Evolutionary conservation across 176 grass and related monocot genomes (phyloP).

Genomic region (Elaeis guineensis): DNA sequence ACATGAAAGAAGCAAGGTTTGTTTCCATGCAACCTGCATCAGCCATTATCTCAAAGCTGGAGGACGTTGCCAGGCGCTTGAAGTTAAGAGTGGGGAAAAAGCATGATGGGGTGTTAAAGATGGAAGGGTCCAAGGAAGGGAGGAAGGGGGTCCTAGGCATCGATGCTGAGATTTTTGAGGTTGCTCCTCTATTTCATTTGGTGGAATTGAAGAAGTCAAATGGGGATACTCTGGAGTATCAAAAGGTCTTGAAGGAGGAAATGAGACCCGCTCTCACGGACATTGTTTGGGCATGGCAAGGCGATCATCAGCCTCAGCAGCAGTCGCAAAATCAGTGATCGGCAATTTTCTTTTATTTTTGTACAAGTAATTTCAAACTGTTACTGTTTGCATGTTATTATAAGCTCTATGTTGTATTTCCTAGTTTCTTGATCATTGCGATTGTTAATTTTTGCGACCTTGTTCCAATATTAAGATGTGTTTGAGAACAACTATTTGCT

Average conservation of each 20-base stretch:
- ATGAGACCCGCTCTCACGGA: constrained; percentile 76
- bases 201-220: constrained; percentile 76
- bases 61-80: constrained; percentile 51
- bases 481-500: no score
- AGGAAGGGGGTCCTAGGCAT: constrained; percentile 75
- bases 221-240: constrained; percentile 80
- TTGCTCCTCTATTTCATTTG: constrained; percentile 61
- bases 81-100: constrained; percentile 73
- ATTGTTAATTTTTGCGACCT: no score
- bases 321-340: constrained; percentile 1
- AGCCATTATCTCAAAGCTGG: constrained; percentile 52
- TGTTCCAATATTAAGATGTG: no score
- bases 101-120: constrained; percentile 55
- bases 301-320: constrained; percentile 23
- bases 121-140: constrained; percentile 54
- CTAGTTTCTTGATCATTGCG: no score
- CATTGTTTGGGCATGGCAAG: constrained; percentile 92
- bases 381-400: no score
- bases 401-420: no score
- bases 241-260: constrained; percentile 63
- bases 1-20: constrained; percentile 51
- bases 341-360: no score
- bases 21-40: constrained; percentile 49
- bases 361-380: no score
- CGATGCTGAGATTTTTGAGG: constrained; percentile 71